Evolutionary conservation across 768 basidiomycete species (phyloP), one percentile per base, ranked within the genome.

Genomic region (Suillus americanus): DNA sequence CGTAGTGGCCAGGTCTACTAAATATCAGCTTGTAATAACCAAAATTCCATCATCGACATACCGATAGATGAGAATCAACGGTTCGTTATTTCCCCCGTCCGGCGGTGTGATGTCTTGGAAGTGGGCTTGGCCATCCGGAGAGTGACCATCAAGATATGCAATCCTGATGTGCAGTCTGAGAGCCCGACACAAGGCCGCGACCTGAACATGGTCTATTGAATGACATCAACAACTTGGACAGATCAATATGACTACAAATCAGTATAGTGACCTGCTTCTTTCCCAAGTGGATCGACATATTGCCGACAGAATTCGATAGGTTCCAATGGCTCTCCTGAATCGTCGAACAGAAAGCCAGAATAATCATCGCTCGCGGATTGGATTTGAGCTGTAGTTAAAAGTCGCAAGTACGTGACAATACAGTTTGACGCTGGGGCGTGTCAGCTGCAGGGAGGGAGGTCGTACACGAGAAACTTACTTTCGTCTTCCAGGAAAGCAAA

Each of bases 1-100:
- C 94, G 75, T 92, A 96, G 73, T 96, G 94, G 10, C 94, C 94
- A 23, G 94, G 94, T 57, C 93, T 94, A 64, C 14, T 57, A 61
- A 61, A 62, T n/a, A 14, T 62, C 59, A 65, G 48, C 35, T 23
- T 66, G 37, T 14, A 23, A 63, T 43, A 40, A 64, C 41, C 57
- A 46, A 40, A 20, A 45, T 14, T 64, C 54, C 37, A 40, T 46
- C 10, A 23, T 37, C 12, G 35, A 70, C 85, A 67, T 68, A 93
- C 94, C 92, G 81, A 77, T 94, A 95, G 37, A 95, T 77, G 65
- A 95, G 74, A 56, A 83, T 82, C 12, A 94, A 77, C 3, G 91
- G 88, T n/a, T 80, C 70, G 28, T 78, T 75, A 16, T 78, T 76
- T 23, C 76, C 70, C 10, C 83, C 79, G 2, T 12, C 20, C 18